Evolutionary conservation across 441 rosid genomes (phyloP).

Genomic region (Corymbia calophylla): DNA sequence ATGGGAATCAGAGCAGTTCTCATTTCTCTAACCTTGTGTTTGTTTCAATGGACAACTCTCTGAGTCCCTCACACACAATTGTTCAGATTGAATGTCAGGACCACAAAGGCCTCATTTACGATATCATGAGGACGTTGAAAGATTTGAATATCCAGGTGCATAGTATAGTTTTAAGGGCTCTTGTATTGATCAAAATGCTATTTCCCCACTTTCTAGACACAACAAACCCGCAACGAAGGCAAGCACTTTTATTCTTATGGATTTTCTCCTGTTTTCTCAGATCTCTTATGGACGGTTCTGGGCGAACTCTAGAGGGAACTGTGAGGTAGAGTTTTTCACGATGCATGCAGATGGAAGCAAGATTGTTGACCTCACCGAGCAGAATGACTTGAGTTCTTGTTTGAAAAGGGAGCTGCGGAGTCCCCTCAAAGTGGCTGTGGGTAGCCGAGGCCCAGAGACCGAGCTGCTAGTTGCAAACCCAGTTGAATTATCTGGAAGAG

Average conservation of each 20-base stretch:
- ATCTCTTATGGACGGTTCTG: slow-evolving; percentile 56
- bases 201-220: background rate
- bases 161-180: background rate
- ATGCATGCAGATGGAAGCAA: slow-evolving; percentile 48
- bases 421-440: slow-evolving; percentile 41
- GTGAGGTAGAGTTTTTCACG: slow-evolving; percentile 40
- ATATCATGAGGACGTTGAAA: slow-evolving; percentile 54
- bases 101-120: slow-evolving; percentile 60
- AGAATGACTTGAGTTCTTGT: slow-evolving; percentile 31
- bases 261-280: slow-evolving; percentile 13
- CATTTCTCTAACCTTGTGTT: slow-evolving; percentile 24
- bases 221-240: background rate
- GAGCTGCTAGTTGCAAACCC: slow-evolving; percentile 59
- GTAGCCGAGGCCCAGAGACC: slow-evolving; percentile 52
- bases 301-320: slow-evolving; percentile 27
- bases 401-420: slow-evolving; percentile 42
- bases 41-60: slow-evolving; percentile 37
- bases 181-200: background rate
- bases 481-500: slow-evolving; percentile 51
- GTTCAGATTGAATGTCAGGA: slow-evolving; percentile 50
- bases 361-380: slow-evolving; percentile 33
- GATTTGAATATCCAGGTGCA: slow-evolving; percentile 47
- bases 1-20: slow-evolving; percentile 17
- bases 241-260: background rate
- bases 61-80: slow-evolving; percentile 54